Percentiles rank a stretch among this genome's conserved stretches.
These are phyloP conservation scores for Trypanosoma mega DNA, from an alignment of 208 protist species.

Conservation along the genomic window DNA sequence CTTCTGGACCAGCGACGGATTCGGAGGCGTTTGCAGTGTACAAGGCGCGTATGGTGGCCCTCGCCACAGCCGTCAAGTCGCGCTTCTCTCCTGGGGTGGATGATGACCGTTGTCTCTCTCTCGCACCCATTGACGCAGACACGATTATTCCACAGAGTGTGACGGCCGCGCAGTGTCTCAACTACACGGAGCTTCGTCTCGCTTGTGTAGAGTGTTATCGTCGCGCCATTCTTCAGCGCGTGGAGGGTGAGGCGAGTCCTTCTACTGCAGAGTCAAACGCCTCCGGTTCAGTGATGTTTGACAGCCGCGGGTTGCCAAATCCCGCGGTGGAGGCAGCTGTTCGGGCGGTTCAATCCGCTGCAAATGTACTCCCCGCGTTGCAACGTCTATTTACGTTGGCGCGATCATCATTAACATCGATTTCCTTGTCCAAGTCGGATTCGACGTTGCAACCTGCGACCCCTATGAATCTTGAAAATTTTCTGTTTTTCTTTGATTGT, in stretches of 20 bases:
- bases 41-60: conserved; percentile 24
- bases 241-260: background rate
- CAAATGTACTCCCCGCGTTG: background rate
- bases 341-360: too few species aligned
- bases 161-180: conserved; percentile 63
- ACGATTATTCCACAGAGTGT: conserved; percentile 26
- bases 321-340: too few species aligned
- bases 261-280: background rate
- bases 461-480: conserved; percentile 33
- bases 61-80: conserved; percentile 39
- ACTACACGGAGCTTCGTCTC: conserved; percentile 49
- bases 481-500: conserved; percentile 50
- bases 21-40: conserved; percentile 34
- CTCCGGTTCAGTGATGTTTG: too few species aligned
- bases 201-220: conserved; percentile 28
- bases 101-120: conserved; percentile 27
- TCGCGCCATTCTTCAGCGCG: conserved; percentile 7
- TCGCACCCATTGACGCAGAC: background rate
- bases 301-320: too few species aligned
- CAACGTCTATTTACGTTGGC: background rate
- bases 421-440: too few species aligned
- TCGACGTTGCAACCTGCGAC: too few species aligned
- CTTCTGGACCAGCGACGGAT: conserved; percentile 12
- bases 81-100: conserved; percentile 49
- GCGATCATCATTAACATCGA: background rate